Base-by-base conservation (phyloP, 1,284 basidiomycete genomes). In the Tilletiopsis washingtonensis region DNA sequence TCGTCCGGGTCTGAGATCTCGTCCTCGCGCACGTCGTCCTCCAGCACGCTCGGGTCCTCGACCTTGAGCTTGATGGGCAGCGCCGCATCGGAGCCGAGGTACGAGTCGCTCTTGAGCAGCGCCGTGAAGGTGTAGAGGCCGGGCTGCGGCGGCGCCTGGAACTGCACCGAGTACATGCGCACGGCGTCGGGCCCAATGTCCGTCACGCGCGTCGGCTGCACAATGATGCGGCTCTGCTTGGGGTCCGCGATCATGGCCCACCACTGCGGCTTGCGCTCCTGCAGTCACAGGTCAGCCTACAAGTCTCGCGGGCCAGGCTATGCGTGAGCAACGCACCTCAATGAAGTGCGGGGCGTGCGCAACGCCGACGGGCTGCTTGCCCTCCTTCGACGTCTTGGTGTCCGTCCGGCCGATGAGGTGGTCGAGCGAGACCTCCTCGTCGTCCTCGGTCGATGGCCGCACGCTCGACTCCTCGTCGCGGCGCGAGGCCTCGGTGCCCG, bases 281-380 rank as follows among this genome's bases (percentile, higher is more conserved):
- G 49, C 11, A 41, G n/a, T n/a, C n/a, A n/a, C n/a, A n/a, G n/a
- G n/a, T n/a, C n/a, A n/a, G n/a, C n/a, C n/a, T n/a, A n/a, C n/a
- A n/a, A n/a, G n/a, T n/a, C n/a, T n/a, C n/a, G n/a, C n/a, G n/a
- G n/a, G n/a, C n/a, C n/a, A n/a, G n/a, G n/a, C n/a, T n/a, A n/a
- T n/a, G n/a, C n/a, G n/a, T n/a, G 89, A n/a, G n/a, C n/a, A n/a
- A n/a, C n/a, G n/a, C n/a, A n/a, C n/a, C n/a, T n/a, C n/a, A n/a
- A n/a, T 87, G 86, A 90, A 97, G 70, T 82, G 81, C 1, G 94
- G 93, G 4, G 93, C 88, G 69, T 96, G 89, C 3, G 85, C 90
- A 52, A 79, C 83, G n/a, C 82, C 82, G 34, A 77, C 75, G 1
- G 73, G 67, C 34, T 76, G 73, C 20, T 75, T 73, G 17, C 78